Conservation (phyloP, 768 basidiomycete genomes). For the Mrakia frigida region DNA sequence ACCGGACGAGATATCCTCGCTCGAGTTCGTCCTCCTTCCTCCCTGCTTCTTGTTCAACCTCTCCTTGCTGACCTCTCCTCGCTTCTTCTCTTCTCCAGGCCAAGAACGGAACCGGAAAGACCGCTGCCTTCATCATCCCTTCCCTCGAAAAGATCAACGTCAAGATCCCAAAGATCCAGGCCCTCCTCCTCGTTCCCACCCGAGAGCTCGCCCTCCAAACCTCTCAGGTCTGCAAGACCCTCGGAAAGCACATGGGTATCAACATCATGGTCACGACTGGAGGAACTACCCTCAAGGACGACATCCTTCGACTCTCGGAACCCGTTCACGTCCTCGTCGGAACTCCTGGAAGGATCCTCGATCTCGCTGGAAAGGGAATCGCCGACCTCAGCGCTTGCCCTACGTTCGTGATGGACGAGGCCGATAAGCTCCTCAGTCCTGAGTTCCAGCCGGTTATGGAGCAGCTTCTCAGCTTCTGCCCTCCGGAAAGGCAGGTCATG, state of each 20-base stretch:
- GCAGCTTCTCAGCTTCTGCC: constrained; percentile 80
- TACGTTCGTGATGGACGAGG: constrained; percentile 99
- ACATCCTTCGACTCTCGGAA: constrained; percentile 86
- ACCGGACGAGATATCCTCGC: constrained; percentile 90
- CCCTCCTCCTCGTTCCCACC: constrained; percentile 94
- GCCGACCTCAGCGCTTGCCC: constrained; percentile 91
- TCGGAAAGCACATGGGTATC: constrained; percentile 89
- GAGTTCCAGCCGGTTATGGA: constrained; percentile 99
- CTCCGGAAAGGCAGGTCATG: constrained; percentile 88
- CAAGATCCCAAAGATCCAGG: constrained; percentile 81
- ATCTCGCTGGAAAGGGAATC: constrained; percentile 85
- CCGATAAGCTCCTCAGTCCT: constrained; percentile 92
- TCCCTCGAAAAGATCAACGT: constrained; percentile 88
- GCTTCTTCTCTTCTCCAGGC: constrained; percentile 33
- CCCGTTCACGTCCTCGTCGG: constrained; percentile 93
- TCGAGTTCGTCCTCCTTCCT: constrained; percentile 72
- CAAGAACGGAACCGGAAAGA: constrained; percentile 78
- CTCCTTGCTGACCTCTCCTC: background rate
- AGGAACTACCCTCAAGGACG: constrained; percentile 95
- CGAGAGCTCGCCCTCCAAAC: constrained; percentile 97
- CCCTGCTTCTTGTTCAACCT: constrained; percentile 1
- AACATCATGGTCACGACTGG: constrained; percentile 99
- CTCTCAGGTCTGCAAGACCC: constrained; percentile 94
- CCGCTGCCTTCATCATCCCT: constrained; percentile 97
- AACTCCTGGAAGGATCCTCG: constrained; percentile 91